Base-by-base conservation (phyloP, 225 moss, liverwort and hornwort genomes). In the Physcomitrellopsis africana region DNA sequence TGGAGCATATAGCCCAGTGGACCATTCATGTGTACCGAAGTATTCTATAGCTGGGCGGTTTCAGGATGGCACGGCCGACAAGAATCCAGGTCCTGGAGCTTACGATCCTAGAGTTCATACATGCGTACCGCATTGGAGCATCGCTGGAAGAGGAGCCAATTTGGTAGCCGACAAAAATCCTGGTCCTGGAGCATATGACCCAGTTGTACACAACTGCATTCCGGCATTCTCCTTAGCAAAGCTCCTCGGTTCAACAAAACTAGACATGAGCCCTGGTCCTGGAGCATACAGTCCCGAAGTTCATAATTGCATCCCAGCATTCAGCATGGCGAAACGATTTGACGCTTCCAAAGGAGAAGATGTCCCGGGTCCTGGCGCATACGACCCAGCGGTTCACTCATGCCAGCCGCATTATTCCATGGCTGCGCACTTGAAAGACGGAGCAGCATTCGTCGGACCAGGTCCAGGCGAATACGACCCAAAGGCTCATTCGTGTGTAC, bases 381-480 rank as follows among this genome's bases (percentile, higher is more conserved):
- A 84, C 22, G 60, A 75, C 7, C 81, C 80, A 9, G 73, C 43
- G 54, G 49, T 74, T 8, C 76, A 29, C n/a, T 67, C 68, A 7
- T 57, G 79, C 5, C 67, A 60, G 37, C 79, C 87, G 8, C 72
- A 57, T 16, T 82, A 73, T 71, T 79, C 82, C 10, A 74, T 82
- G 15, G 80, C 77, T 1, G 48, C 63, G 19, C 57, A 62, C 29
- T 51, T 82, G 5, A 60, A 0, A 0, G 10, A 57, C 0, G 55
- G 73, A 41, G 54, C 69, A 0, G 14, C 42, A 12, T 82, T 54
- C 27, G n/a, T 62, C 12, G 83, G 83, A 13, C 92, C 85, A 3
- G 87, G 92, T 16, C 92, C 85, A 3, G 64, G 89, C 13, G 84
- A 85, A 24, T 92, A 89, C 10, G 48, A 72, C 10, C 54, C 83